Base-by-base conservation (phyloP, 2,329 filamentous ascomycete genomes). In the Diplodia intermedia region DNA sequence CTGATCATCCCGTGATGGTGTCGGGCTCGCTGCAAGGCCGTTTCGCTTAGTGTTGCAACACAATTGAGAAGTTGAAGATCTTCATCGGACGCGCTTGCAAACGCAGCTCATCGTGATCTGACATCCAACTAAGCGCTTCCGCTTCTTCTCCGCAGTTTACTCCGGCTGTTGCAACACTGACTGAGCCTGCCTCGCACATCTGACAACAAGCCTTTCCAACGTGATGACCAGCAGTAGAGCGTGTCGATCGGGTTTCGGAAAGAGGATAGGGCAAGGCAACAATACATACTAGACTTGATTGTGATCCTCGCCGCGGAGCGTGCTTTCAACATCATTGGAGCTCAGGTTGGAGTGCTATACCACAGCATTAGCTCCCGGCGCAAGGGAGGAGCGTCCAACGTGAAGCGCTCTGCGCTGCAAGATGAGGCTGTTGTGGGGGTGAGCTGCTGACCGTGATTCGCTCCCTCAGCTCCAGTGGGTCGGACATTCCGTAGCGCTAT, bases 391-490 rank as follows among this genome's bases (percentile, higher is more conserved):
- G n/a, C n/a, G n/a, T 7, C 53, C 31, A 55, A 26, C 43, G 23
- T 40, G 18, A 62, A 31, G 57, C 38, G 47, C n/a, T 43, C 2
- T 50, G 40, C 40, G 8, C 9, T 62, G 57, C 18, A 49, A 49
- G 26, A 29, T 50, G n/a, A 52, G 60, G 43, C 60, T 63, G 60
- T 11, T 18, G 12, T 29, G 60, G 29, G 40, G 12, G 47, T 38
- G 54, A 56, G 54, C 33, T 50, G 47, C 60, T 63, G 60, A 63
- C 60, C 60, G 47, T 63, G 60, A 63, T 63, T 63, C 60, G 60
- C 29, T 63, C 60, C 43, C 47, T 36, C 29, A 63, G 31, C 47
- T 63, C 60, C 43, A 63, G 31, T 36, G 60, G 60, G 23, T 52
- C 47, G 43, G 60, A 26, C 60, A 63, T 63, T 36, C 43, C 31